Evolutionary conservation across 1,284 basidiomycete species (phyloP).

Genomic region (Cutaneotrichosporon mucoides): DNA sequence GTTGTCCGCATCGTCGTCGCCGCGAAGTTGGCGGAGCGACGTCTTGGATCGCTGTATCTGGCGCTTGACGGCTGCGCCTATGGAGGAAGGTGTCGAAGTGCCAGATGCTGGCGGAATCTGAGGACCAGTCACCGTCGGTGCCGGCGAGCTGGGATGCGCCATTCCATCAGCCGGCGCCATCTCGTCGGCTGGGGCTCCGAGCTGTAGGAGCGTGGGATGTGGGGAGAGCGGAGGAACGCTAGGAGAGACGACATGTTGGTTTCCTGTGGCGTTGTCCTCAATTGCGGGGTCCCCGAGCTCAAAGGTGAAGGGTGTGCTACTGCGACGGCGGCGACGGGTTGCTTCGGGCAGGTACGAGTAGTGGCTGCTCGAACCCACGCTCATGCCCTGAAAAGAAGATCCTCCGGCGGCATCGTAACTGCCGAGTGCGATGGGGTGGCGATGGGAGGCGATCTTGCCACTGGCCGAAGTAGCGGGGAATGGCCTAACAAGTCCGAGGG

Average conservation of each 20-base stretch:
- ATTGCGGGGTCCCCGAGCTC: not conserved
- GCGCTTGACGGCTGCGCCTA: slow-evolving; percentile 8
- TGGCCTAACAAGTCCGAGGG: not conserved
- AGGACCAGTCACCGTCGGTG: not conserved
- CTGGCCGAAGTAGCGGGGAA: not conserved
- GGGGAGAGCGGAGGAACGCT: not conserved
- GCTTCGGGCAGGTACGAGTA: no score
- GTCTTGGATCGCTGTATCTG: slow-evolving; percentile 12
- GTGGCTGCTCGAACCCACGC: not conserved
- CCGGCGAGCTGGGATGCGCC: not conserved
- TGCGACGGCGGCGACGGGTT: not conserved
- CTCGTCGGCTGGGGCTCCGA: not conserved
- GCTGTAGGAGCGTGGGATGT: not conserved
- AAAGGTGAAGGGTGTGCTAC: slow-evolving; percentile 6
- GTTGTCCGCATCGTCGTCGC: not conserved
- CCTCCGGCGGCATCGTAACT: not conserved
- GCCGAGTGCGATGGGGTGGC: not conserved
- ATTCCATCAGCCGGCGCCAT: not conserved
- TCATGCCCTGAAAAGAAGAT: not conserved
- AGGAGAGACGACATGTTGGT: no score
- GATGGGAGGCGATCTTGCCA: not conserved
- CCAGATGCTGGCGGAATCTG: not conserved
- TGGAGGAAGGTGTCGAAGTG: not conserved
- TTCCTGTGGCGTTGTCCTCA: not conserved
- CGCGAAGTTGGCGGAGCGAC: not conserved